Base-by-base conservation (phyloP, 495 filamentous ascomycete species). In the Tuber indicum region DNA sequence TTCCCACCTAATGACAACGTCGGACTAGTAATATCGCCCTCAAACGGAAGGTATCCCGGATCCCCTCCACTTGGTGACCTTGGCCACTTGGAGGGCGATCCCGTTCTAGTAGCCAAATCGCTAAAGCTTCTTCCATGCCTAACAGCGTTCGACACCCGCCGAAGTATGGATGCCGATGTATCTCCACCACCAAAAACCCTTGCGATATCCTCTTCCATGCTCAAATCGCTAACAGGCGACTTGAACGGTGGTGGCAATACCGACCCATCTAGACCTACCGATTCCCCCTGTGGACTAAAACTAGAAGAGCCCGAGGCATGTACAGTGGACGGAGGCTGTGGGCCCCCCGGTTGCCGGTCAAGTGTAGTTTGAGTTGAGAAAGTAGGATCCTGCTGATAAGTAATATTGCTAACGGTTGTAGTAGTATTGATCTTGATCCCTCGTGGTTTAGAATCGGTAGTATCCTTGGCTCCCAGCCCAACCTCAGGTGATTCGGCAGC, bases 41-140 rank as follows among this genome's bases (percentile, higher is more conserved):
- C 86, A 69, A 52, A 87, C 85, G 75, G 70, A 26, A 77, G 75
- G n/a, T 81, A 78, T 49, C 78, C 78, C 69, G 78, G 78, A 44
- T 92, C 90, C 73, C 93, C 92, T 70, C 88, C 90, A 74, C 91
- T 88, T 39, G 92, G 91, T 14, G 94, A 91, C 81, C 89, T 91
- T 21, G 92, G 92, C 88, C 91, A 93, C 79, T 87, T 88, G n/a
- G 85, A 79, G 72, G 82, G 77, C 19, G 78, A 77, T 16, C 76
- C 72, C 66, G 78, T 80, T 71, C 77, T 79, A 62, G 73, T 73
- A 14, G 82, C 78, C 46, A 81, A 79, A 81, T 92, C 92, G 83
- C 95, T 98, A 84, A 91, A 93, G 84, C 91, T 97, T 70, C 96
- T 90, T n/a, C 92, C 92, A 84, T 99, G 96, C 72, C 93, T 93